A percentile compares a stretch with the other conserved stretches of the same genome.
phyloP scores from a whole-genome alignment of 257 asterid genomes.

The Penstemon davidsonii region DNA sequence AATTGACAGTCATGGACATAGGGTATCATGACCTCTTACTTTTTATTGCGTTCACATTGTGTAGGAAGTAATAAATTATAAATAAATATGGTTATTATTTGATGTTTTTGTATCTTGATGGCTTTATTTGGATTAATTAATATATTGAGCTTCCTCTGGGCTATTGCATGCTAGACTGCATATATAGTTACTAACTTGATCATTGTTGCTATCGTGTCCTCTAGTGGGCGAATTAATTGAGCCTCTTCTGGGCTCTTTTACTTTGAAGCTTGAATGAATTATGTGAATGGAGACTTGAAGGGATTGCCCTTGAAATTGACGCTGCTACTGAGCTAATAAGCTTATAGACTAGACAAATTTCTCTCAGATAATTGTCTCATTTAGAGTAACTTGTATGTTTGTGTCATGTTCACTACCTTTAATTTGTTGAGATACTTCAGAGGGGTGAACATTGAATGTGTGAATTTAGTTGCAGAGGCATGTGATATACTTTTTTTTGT shows the following conservation, averaged over 20 bases:
- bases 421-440: slow-evolving; percentile 4
- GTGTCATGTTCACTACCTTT: not conserved
- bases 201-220: too few relatives aligned
- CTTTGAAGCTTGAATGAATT: slow-evolving; percentile 17
- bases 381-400: too few relatives aligned
- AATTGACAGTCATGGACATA: too few relatives aligned
- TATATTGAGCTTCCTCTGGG: not conserved
- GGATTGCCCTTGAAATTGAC: slow-evolving; percentile 10
- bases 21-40: not conserved
- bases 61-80: not conserved
- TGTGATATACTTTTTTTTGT: slow-evolving; percentile 12
- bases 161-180: too few relatives aligned
- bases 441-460: slow-evolving; percentile 15
- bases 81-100: not conserved
- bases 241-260: not conserved
- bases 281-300: slow-evolving; percentile 14
- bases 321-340: slow-evolving; percentile 13
- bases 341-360: too few relatives aligned
- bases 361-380: too few relatives aligned
- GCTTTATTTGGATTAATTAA: not conserved
- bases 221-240: too few relatives aligned
- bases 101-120: slow-evolving; percentile 7
- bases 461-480: slow-evolving; percentile 16
- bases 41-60: not conserved
- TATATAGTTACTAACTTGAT: too few relatives aligned